Percentiles rank a stretch among this genome's conserved stretches.
These are phyloP conservation scores for Brassica hybrid DNA, from an alignment of 441 rosid genomes.

Conservation along the genomic window DNA sequence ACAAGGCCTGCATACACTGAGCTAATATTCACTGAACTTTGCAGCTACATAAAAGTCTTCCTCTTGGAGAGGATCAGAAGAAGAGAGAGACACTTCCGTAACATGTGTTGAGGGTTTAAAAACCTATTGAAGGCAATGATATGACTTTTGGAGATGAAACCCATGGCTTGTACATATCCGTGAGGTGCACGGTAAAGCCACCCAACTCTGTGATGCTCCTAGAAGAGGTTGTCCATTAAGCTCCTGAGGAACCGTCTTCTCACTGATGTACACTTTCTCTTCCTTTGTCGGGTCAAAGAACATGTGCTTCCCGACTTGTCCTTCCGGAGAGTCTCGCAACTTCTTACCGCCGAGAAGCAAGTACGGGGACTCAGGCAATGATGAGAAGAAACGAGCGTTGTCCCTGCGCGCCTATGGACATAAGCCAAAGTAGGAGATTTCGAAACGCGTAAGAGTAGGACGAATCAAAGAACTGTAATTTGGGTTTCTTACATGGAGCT, in stretches of 20 bases:
- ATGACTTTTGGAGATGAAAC: not conserved
- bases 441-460: too few relatives aligned
- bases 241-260: not conserved
- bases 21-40: not conserved
- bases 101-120: not conserved
- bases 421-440: too few relatives aligned
- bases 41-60: not conserved
- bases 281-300: not conserved
- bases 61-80: not conserved
- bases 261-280: not conserved
- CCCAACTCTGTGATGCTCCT: not conserved
- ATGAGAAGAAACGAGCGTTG: not conserved
- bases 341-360: too few relatives aligned
- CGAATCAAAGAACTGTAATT: not conserved
- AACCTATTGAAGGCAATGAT: not conserved
- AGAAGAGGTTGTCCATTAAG: not conserved
- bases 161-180: not conserved
- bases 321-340: not conserved
- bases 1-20: too few relatives aligned
- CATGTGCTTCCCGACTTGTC: not conserved
- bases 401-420: not conserved
- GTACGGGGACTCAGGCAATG: not conserved
- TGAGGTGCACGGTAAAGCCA: not conserved
- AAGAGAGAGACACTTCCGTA: not conserved
- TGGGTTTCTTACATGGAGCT: not conserved